Base-by-base conservation (phyloP, 208 protist genomes). In the Trypanosoma brucei region DNA sequence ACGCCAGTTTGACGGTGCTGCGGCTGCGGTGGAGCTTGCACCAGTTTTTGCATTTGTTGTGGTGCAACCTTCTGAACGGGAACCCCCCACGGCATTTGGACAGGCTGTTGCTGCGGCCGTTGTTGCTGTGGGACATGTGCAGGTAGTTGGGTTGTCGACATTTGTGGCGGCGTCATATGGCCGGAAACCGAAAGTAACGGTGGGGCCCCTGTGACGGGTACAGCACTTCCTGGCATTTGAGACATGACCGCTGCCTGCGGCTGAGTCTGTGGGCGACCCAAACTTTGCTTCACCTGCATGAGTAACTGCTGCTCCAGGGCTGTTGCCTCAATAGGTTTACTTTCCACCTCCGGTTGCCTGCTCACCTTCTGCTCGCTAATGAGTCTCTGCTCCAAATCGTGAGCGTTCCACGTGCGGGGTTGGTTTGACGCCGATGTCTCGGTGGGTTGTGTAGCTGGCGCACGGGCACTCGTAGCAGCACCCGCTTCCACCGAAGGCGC, bases 331-430 rank as follows among this genome's bases (percentile, higher is more conserved):
- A 92, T 84, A 3, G 68, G 52, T 30, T 53, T 60, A 39, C 42
- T 55, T 70, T 53, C 55, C 11, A 14, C 40, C n/a, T 44, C 59
- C 45, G 56, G 38, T 22, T 51, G 57, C 35, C 55, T 60, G 38
- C 14, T 65, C 50, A 52, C 11, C n/a, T 59, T 64, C 37, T 61
- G 54, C 48, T 65, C 72, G 35, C 59, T 81, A 48, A 72, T 64
- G 60, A 91, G 68, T 49, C 79, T 48, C 51, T 74, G 52, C 72
- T 92, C 85, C 45, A 92, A 61, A 38, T 92, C 85, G 31, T 76
- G 70, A 49, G 74, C 82, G 1, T 65, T 62, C 83, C 81, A 88
- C 53, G 75, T 59, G 42, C 68, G 53, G 35, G 63, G 22, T 33
- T 55, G 45, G 9, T 49, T 11, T 31, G 3, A 58, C 0, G 31